phyloP scores from a whole-genome alignment of 1,139 yeast species.

The Protomyces pachydermus region DNA sequence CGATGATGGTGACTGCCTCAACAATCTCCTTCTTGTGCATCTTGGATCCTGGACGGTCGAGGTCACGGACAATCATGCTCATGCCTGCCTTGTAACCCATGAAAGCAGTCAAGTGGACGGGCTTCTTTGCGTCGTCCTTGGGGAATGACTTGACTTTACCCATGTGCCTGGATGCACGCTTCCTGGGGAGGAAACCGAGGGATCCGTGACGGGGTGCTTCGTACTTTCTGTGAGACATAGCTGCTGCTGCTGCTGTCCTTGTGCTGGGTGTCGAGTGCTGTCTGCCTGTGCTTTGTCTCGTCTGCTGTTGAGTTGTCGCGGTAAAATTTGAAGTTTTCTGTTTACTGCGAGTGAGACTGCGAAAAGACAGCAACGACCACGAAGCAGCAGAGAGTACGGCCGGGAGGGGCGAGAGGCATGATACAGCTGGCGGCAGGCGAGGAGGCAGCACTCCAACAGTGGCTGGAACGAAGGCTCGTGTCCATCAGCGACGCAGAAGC shows the following conservation, averaged over 20 bases:
- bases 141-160: conserved; percentile 99
- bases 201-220: conserved; percentile 99
- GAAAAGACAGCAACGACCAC: not conserved
- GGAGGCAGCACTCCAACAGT: conserved; percentile 37
- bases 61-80: conserved; percentile 99
- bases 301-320: not conserved
- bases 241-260: not conserved
- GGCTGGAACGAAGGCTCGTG: conserved; percentile 38
- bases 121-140: conserved; percentile 95
- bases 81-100: conserved; percentile 99
- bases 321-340: not conserved
- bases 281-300: not conserved
- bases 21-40: conserved; percentile 99
- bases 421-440: conserved; percentile 19
- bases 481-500: conserved; percentile 45
- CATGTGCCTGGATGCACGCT: conserved; percentile 97
- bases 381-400: not conserved
- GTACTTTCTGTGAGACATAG: conserved; percentile 99
- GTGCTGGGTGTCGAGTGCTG: not conserved
- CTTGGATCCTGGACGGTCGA: conserved; percentile 99
- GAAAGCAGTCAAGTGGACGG: conserved; percentile 99
- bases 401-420: not conserved
- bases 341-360: not conserved
- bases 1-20: conserved; percentile 98
- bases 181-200: conserved; percentile 69